Evolutionary conservation across 2,329 filamentous ascomycete species (phyloP), one percentile per base, ranked within the genome.

Genomic region (Reticulascus tulasneorum): DNA sequence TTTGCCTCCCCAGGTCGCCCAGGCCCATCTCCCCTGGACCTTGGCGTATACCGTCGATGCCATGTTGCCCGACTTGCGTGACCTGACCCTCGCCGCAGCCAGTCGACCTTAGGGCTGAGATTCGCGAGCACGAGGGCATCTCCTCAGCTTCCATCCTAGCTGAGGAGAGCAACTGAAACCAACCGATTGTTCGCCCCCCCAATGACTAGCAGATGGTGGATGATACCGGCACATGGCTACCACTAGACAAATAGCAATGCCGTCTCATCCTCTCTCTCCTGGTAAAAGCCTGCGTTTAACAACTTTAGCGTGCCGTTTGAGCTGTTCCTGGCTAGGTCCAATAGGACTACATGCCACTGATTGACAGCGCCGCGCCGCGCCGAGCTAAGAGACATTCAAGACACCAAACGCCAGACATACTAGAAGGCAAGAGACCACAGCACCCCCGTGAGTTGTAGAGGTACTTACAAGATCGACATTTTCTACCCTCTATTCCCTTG

Each of bases 71-170:
- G n/a, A n/a, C n/a, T n/a, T n/a, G n/a, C n/a, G n/a, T n/a, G n/a
- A n/a, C 13, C 18, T 29, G 23, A 28, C 32, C 22, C 27, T 23
- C 19, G 7, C 28, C 19, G 27, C 18, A 35, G 11, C 22, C 15
- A 29, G 22, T 28, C 37, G 24, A 28, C 12, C 18, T 40, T 40
- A 42, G 40, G 40, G 40, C 37, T 42, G 40, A 42, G 28, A 18
- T 25, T 11, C 27, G 24, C 40, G n/a, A n/a, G n/a, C n/a, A n/a
- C 28, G 21, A 29, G 32, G 27, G 16, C n/a, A 29, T 26, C 40
- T 29, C 28, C 28, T 42, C 23, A 29, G 21, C 25, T 28, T 24
- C n/a, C n/a, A n/a, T 17, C 21, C 13, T 30, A 32, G 37, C 32
- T 40, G 32, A 23, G 20, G 27, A 32, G 23, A 15, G 12, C 16